These are phyloP conservation scores for Silene vulgaris DNA, from an alignment of 179 eudicot species.

Conservation along the genomic window DNA sequence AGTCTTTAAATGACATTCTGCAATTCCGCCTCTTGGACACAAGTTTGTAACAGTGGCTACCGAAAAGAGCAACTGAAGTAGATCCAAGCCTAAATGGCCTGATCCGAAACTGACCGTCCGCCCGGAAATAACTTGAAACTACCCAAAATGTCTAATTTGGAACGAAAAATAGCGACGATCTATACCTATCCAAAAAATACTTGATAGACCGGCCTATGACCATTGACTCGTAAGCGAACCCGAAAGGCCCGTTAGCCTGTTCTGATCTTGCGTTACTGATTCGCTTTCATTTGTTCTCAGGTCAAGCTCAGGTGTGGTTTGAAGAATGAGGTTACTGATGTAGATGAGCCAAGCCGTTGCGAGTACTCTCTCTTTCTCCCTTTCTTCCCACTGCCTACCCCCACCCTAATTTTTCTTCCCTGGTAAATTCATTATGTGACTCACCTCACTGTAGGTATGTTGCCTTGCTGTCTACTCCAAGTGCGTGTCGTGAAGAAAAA, in stretches of 20 bases:
- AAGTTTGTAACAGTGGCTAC: not conserved
- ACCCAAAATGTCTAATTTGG: not conserved
- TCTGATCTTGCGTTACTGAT: slow-evolving; percentile 4
- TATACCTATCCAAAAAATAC: not conserved
- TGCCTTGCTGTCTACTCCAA: slow-evolving; percentile 79
- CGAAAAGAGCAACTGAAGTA: slow-evolving; percentile 1
- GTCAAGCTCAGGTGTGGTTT: slow-evolving; percentile 90
- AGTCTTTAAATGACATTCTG: not conserved
- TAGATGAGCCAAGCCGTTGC: slow-evolving; percentile 99
- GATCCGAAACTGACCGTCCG: not conserved
- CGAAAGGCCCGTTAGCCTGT: not conserved
- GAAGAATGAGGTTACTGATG: slow-evolving; percentile 75
- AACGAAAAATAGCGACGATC: not conserved
- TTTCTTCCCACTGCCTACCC: not conserved
- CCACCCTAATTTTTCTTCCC: not conserved
- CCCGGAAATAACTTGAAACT: not conserved
- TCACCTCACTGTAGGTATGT: slow-evolving; percentile 55
- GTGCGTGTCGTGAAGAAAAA: slow-evolving; percentile 67
- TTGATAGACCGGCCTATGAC: not conserved
- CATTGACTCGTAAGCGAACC: not conserved
- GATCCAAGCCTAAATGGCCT: not conserved
- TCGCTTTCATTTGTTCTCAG: slow-evolving; percentile 33
- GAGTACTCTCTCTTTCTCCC: slow-evolving; percentile 46
- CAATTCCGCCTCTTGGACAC: not conserved
- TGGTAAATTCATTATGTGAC: slow-evolving; percentile 12